Base-by-base conservation (phyloP, 495 filamentous ascomycete species). In the Penicillium maclennaniae region DNA sequence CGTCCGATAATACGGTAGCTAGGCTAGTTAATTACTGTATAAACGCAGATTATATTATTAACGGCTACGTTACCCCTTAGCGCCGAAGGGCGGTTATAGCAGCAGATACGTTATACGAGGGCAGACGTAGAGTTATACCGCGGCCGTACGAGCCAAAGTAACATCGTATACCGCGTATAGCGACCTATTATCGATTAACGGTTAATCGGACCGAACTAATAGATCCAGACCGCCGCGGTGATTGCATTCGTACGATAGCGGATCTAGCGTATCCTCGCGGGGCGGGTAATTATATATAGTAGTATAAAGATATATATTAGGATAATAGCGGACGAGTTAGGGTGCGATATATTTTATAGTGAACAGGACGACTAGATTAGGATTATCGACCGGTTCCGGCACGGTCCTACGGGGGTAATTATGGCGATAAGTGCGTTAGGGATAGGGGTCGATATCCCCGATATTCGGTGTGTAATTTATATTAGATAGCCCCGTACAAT, bases 11-110 rank as follows among this genome's bases (percentile, higher is more conserved):
- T 47, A 23, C 5, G 10, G 23, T 5, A 23, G 23, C 5, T 23
- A 23, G 23, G 23, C 23, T 5, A 5, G 23, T 23, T 23, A 14
- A 25, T 42, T 27, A 20, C 49, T 28, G 34, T 4, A 1, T 7
- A 47, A 38, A 59, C 52, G 16, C 46, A 58, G 44, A 49, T 67
- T 38, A 49, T 67, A 4, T 60, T 58, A 37, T 59, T 67, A 34
- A 67, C 59, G 39, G 63, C 51, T 1, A 67, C 45, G 16, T 42
- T 67, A 20, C 59, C 49, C 0, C 53, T 45, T 3, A 53, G 25
- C 21, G 46, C 54, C 17, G 50, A 60, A 31, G 27, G 27, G 40
- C 5, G 19, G 26, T 28, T 56, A 16, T 53, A 17, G 36, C 46
- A 48, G 34, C 31, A 15, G 21, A 49, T 53, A 1, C 25, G 28